Conservation (phyloP, 352 stramenopile genomes). For the Phytophthora cactorum region DNA sequence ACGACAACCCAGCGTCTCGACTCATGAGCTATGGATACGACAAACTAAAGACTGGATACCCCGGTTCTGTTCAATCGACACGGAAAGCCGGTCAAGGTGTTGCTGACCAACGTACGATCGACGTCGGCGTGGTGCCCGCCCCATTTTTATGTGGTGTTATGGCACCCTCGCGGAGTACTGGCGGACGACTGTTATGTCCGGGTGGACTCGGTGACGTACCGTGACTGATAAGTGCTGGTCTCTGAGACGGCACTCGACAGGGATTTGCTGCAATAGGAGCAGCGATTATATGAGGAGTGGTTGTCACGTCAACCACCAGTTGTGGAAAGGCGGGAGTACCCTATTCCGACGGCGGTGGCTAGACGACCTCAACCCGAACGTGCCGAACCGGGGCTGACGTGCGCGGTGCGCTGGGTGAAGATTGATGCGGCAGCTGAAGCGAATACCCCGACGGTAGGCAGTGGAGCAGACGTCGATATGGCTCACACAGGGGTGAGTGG, state of each 20-base stretch:
- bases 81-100: not conserved
- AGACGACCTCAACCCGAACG: not conserved
- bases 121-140: not conserved
- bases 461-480: too few relatives aligned
- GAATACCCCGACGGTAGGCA: too few relatives aligned
- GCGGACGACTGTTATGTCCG: not conserved
- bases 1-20: not conserved
- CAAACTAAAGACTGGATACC: not conserved
- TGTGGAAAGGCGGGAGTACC: not conserved
- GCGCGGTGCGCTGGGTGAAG: not conserved
- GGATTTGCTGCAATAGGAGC: not conserved
- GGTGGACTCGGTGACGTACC: not conserved
- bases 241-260: not conserved
- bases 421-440: not conserved
- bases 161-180: not conserved
- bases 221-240: not conserved
- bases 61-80: not conserved
- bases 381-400: not conserved
- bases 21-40: not conserved
- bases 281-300: not conserved
- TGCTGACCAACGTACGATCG: not conserved
- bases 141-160: not conserved
- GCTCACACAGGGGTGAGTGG: too few relatives aligned
- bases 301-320: not conserved
- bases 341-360: not conserved